Percentiles rank a stretch among this genome's conserved stretches.
phyloP scores from a whole-genome alignment of 2,329 filamentous ascomycete species.

The Arthrinium phaeospermum region DNA sequence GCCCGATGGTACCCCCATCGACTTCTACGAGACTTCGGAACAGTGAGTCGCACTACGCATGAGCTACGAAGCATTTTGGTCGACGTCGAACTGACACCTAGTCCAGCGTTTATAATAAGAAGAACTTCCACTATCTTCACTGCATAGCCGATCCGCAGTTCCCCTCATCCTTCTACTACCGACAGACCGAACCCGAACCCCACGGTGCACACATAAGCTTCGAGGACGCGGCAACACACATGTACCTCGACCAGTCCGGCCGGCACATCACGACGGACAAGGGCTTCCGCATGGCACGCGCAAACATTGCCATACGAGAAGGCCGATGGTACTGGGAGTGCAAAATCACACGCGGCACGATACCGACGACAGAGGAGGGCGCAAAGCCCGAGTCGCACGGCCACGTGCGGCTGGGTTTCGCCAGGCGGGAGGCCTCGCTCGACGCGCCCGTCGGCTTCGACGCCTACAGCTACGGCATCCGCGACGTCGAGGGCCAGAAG shows the following conservation, averaged over 20 bases:
- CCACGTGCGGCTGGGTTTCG: slow-evolving; percentile 87
- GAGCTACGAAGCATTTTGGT: slow-evolving; percentile 17
- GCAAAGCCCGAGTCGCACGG: slow-evolving; percentile 55
- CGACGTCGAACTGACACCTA: slow-evolving; percentile 18
- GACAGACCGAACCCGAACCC: slow-evolving; percentile 84
- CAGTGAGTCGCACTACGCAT: slow-evolving; percentile 54
- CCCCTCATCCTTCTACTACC: slow-evolving; percentile 85
- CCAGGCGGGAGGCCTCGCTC: slow-evolving; percentile 77
- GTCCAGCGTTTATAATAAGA: slow-evolving; percentile 65
- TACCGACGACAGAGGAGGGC: slow-evolving; percentile 48
- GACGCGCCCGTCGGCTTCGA: slow-evolving; percentile 88
- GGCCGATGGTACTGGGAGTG: slow-evolving; percentile 95
- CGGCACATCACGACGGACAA: slow-evolving; percentile 86
- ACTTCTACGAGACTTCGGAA: slow-evolving; percentile 68
- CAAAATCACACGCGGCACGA: slow-evolving; percentile 80
- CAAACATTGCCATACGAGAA: slow-evolving; percentile 88
- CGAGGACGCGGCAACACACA: slow-evolving; percentile 86
- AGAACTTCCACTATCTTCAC: slow-evolving; percentile 84
- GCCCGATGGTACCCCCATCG: slow-evolving; percentile 55
- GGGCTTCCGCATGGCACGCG: slow-evolving; percentile 88
- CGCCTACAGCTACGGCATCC: slow-evolving; percentile 91
- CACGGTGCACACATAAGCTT: slow-evolving; percentile 87
- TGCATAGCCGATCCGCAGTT: slow-evolving; percentile 90
- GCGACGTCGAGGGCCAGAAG: slow-evolving; percentile 88
- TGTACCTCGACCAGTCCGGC: slow-evolving; percentile 80